These are phyloP conservation scores for Aspergillus caelatus DNA, from an alignment of 2,329 filamentous ascomycete genomes.

Conservation along the genomic window DNA sequence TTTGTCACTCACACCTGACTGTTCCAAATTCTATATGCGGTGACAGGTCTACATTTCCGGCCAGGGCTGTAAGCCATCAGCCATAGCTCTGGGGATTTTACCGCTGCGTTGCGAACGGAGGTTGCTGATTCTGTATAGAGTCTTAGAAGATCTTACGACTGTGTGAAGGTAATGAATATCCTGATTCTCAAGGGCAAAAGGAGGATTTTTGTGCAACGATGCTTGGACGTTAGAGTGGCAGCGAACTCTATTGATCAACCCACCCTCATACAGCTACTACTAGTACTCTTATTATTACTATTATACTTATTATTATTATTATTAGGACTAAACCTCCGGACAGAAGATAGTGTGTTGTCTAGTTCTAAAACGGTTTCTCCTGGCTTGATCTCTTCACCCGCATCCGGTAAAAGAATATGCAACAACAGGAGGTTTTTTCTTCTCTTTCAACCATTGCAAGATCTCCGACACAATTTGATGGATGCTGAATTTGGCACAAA, in stretches of 20 bases:
- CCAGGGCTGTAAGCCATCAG: background rate
- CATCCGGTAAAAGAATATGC: background rate
- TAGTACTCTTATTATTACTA: background rate
- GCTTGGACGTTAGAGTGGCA: constrained; percentile 4
- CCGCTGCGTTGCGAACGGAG: background rate
- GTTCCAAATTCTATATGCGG: background rate
- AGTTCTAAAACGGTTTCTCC: background rate
- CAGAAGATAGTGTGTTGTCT: background rate
- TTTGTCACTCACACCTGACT: background rate
- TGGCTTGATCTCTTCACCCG: background rate
- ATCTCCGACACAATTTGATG: background rate
- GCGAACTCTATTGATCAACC: background rate
- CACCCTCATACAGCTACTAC: background rate
- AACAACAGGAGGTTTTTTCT: background rate
- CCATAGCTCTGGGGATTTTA: background rate
- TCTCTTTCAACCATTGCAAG: background rate
- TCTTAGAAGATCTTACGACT: background rate
- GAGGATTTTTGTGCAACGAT: constrained; percentile 1
- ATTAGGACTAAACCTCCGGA: background rate
- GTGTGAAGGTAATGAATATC: background rate
- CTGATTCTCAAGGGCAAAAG: background rate
- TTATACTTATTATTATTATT: background rate
- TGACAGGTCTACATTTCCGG: background rate
- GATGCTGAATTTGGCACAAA: constrained; percentile 7
- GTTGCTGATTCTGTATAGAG: background rate